phyloP scores from a whole-genome alignment of 345 rosid genomes.

The Salix viminalis region DNA sequence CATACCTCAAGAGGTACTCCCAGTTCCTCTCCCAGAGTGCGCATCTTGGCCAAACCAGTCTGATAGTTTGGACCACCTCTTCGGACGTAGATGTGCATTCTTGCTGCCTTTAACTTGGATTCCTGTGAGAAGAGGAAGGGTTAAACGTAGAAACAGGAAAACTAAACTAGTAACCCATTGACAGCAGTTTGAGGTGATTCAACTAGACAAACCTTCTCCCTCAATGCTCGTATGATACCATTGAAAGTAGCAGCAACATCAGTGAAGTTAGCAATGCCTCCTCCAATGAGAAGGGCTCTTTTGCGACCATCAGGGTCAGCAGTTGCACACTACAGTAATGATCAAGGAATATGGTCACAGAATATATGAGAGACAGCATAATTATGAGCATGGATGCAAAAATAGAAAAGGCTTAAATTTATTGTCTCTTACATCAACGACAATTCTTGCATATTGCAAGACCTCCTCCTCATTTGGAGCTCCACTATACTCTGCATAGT shows the following conservation, averaged over 20 bases:
- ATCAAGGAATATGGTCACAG: background rate
- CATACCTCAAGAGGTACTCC: constrained; percentile 84
- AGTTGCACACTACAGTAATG: constrained; percentile 69
- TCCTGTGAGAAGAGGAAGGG: constrained; percentile 37
- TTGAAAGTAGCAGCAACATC: constrained; percentile 96
- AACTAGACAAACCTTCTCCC: constrained; percentile 62
- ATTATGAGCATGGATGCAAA: background rate
- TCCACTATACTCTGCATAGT: constrained; percentile 97
- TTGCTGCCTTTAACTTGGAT: constrained; percentile 78
- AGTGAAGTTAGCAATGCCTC: constrained; percentile 96
- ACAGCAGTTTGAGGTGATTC: background rate
- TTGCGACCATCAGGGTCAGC: constrained; percentile 89
- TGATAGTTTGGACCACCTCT: constrained; percentile 98
- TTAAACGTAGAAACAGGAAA: background rate
- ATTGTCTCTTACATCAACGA: constrained; percentile 66
- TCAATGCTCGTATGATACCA: constrained; percentile 83
- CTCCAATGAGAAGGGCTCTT: constrained; percentile 91
- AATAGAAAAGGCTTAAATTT: background rate
- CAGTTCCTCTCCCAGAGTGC: constrained; percentile 73
- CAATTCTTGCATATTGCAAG: constrained; percentile 94
- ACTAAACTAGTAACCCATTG: background rate
- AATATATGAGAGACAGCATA: background rate
- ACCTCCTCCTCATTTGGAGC: constrained; percentile 99
- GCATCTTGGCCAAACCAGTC: constrained; percentile 83
- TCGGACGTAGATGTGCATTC: constrained; percentile 91